phyloP scores from a whole-genome alignment of 2,329 filamentous ascomycete species.

The Biscogniauxia mediterranea region DNA sequence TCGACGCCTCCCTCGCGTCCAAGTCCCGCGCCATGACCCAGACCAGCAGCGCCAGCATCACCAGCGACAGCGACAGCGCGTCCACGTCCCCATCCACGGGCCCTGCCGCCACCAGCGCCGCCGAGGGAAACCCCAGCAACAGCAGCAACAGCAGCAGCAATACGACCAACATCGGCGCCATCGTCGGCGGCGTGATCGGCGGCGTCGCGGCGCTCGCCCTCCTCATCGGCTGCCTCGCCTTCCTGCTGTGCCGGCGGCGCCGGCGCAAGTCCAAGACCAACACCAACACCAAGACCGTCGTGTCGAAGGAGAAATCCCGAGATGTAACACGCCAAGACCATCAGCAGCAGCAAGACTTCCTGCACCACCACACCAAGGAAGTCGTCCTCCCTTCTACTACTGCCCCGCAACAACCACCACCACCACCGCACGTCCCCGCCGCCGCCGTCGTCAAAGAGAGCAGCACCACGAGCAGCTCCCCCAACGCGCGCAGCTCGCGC shows the following conservation, averaged over 20 bases:
- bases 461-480: not conserved
- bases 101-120: not conserved
- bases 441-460: not conserved
- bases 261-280: constrained; percentile 12
- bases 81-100: not conserved
- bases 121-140: not conserved
- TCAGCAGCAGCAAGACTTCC: not conserved
- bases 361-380: not conserved
- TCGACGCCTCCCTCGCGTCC: constrained; percentile 31
- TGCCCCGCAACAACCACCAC: no score
- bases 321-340: no score
- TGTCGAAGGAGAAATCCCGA: constrained; percentile 19
- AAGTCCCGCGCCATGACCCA: constrained; percentile 15
- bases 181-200: constrained; percentile 33
- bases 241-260: constrained; percentile 25
- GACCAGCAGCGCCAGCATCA: not conserved
- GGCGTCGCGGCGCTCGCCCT: constrained; percentile 26
- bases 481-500: not conserved
- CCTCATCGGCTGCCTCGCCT: constrained; percentile 18
- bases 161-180: constrained; percentile 25
- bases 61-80: not conserved
- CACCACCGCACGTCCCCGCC: not conserved
- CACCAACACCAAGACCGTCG: not conserved
- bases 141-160: constrained; percentile 4
- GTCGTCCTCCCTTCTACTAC: not conserved